Evolutionary conservation across 495 filamentous ascomycete species (phyloP).

Genomic region (Aspergillus indologenus): DNA sequence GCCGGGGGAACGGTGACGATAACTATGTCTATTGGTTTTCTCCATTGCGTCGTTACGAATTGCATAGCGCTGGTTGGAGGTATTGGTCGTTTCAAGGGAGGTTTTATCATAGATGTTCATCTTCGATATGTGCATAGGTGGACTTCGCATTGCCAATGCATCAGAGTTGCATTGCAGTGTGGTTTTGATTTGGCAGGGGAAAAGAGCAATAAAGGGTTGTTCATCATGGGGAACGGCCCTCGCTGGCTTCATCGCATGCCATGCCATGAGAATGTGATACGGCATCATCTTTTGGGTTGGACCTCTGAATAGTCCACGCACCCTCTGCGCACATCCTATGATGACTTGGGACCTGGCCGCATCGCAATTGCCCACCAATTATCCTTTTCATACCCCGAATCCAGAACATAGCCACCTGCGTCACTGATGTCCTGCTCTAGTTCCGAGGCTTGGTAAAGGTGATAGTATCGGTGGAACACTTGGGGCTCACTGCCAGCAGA

Average conservation of each 20-base stretch:
- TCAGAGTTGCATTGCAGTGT: background rate
- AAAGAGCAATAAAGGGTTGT: background rate
- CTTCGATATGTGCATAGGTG: constrained; percentile 6
- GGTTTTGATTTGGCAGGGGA: constrained; percentile 5
- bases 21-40: constrained; percentile 25
- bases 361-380: constrained; percentile 90
- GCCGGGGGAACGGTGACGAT: constrained; percentile 16
- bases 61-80: constrained; percentile 47
- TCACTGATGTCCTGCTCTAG: constrained; percentile 73
- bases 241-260: background rate
- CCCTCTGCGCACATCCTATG: constrained; percentile 9
- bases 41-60: constrained; percentile 37
- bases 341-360: constrained; percentile 20
- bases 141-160: constrained; percentile 15
- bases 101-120: constrained; percentile 33
- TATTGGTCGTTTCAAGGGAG: constrained; percentile 39
- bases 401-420: constrained; percentile 73
- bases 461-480: constrained; percentile 86
- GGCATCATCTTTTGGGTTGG: constrained; percentile 35
- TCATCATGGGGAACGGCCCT: background rate
- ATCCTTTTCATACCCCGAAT: constrained; percentile 91
- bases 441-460: constrained; percentile 85
- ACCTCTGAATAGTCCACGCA: constrained; percentile 25
- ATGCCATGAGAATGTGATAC: constrained; percentile 6
- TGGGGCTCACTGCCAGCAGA: constrained; percentile 25